Percentiles rank a stretch among this genome's conserved stretches.
These are phyloP conservation scores for Dimargaris cristalligena DNA, from an alignment of 192 early-diverging fungal genomes.

Conservation along the genomic window DNA sequence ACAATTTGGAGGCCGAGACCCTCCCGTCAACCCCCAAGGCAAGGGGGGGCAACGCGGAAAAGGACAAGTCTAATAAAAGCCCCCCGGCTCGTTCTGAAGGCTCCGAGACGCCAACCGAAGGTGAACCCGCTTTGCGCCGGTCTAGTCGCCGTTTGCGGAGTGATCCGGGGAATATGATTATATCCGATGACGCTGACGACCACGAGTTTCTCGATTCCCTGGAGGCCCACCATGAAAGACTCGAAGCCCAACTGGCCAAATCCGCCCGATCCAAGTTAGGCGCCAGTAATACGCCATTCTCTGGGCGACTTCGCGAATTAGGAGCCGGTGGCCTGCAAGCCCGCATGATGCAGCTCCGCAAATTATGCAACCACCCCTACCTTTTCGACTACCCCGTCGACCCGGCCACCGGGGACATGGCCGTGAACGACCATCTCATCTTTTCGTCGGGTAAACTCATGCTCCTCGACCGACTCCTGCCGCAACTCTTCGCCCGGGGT, in stretches of 20 bases:
- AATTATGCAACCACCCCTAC: conserved; percentile 93
- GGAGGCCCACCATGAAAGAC: conserved; percentile 8
- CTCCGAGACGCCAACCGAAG: neutral
- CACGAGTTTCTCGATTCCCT: neutral
- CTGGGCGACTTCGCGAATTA: too few species aligned
- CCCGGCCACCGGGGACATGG: conserved; percentile 39
- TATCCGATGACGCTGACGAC: neutral
- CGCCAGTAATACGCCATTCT: conserved; percentile 24
- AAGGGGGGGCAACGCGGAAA: neutral
- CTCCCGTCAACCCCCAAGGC: neutral
- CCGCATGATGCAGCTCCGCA: conserved; percentile 81
- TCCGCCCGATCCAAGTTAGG: conserved; percentile 36
- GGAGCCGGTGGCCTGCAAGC: conserved; percentile 58
- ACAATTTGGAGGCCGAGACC: conserved; percentile 8
- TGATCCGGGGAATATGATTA: too few species aligned
- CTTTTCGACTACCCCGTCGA: conserved; percentile 70
- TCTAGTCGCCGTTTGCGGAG: neutral
- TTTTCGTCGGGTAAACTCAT: conserved; percentile 74
- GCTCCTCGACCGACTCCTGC: conserved; percentile 64
- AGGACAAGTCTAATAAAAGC: neutral
- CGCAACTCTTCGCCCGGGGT: conserved; percentile 52
- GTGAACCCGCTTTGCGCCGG: too few species aligned
- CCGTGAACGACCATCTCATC: conserved; percentile 38
- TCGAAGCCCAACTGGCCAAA: conserved; percentile 26
- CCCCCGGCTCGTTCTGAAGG: neutral